Percentiles rank a stretch among this genome's conserved stretches.
Evolutionary conservation across 805 yeast species (phyloP).

Genomic region (Cyberlindnera saturnus): DNA sequence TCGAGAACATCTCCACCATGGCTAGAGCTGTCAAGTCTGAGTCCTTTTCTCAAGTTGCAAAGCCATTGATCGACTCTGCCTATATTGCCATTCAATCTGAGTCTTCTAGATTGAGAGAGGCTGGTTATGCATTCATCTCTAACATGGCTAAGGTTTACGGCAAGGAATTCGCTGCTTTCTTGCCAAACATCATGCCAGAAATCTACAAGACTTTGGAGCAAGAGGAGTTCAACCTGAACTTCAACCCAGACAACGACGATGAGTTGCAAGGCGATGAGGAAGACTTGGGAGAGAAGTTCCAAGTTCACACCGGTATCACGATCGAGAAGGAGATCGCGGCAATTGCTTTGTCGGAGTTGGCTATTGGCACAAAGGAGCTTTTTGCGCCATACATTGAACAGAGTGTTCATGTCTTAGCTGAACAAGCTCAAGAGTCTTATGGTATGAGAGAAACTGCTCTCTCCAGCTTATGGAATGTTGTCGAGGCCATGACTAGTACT

Average conservation of each 20-base stretch:
- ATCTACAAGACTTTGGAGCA: slow-evolving; percentile 79
- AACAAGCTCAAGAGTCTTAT: slow-evolving; percentile 78
- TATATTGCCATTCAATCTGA: slow-evolving; percentile 71
- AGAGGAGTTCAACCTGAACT: slow-evolving; percentile 71
- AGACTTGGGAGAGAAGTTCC: slow-evolving; percentile 63
- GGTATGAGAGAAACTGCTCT: slow-evolving; percentile 89
- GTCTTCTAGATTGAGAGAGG: slow-evolving; percentile 83
- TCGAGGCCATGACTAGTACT: slow-evolving; percentile 58
- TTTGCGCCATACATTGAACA: slow-evolving; percentile 75
- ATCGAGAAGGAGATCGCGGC: slow-evolving; percentile 95
- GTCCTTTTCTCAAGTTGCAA: slow-evolving; percentile 78
- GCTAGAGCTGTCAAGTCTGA: slow-evolving; percentile 96
- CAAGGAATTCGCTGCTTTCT: slow-evolving; percentile 79
- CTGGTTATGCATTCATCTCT: slow-evolving; percentile 89
- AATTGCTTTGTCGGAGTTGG: slow-evolving; percentile 83
- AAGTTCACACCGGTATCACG: slow-evolving; percentile 91
- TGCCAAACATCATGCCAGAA: slow-evolving; percentile 77
- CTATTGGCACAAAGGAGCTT: slow-evolving; percentile 75
- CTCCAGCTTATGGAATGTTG: slow-evolving; percentile 76
- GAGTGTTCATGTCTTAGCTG: slow-evolving; percentile 54
- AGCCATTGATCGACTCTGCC: slow-evolving; percentile 84
- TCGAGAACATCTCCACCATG: slow-evolving; percentile 91
- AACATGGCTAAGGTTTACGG: slow-evolving; percentile 95
- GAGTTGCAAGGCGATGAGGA: slow-evolving; percentile 38
- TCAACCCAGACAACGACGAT: slow-evolving; percentile 40